Base-by-base conservation (phyloP, 306 rosid genomes). In the Cucurbita argyrosperma region DNA sequence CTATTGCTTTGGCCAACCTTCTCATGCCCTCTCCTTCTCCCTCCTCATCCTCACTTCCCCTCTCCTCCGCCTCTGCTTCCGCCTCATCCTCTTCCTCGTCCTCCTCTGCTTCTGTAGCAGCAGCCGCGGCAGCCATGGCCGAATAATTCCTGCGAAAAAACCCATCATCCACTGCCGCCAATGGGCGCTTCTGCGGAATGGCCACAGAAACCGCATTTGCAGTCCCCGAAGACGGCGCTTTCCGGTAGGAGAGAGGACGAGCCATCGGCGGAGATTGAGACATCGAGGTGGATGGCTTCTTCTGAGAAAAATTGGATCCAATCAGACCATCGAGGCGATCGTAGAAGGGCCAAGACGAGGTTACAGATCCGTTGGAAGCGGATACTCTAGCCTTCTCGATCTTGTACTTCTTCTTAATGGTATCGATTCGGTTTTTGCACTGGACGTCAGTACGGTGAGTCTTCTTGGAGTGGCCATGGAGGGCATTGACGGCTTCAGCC, bases 401-500 rank as follows among this genome's bases (percentile, higher is more conserved):
- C 92, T 93, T 93, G 67, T 93, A 93, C 89, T 90, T 93, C 81
- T 93, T 93, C 87, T 93, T 93, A 0, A 93, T 87, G 4, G 98
- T 93, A 52, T 93, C 98, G 84, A 93, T 87, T 10, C 98, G 93
- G 67, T 93, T 90, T 84, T 93, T 93, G 50, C 98, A 93, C 96
- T 93, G 98, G 10, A 93, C 94, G 52, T 93, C 98, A 4, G 98
- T 90, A 14, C 98, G 92, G 80, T 86, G 85, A 11, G 98, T 90
- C 79, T 93, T 93, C 85, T 90, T 89, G 13, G 94, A 87, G 73
- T 79, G 92, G 72, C 97, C 98, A 8, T 93, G 98, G 45, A 90
- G 97, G 15, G 92, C 87, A 81, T 93, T 93, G 74, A 93, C 98
- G 51, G 97, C 84, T 67, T 93, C 98, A 2, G 98, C 98, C 18